Evolutionary conservation across 441 rosid genomes (phyloP), one percentile per base, ranked within the genome.

Genomic region (Viola pubescens): DNA sequence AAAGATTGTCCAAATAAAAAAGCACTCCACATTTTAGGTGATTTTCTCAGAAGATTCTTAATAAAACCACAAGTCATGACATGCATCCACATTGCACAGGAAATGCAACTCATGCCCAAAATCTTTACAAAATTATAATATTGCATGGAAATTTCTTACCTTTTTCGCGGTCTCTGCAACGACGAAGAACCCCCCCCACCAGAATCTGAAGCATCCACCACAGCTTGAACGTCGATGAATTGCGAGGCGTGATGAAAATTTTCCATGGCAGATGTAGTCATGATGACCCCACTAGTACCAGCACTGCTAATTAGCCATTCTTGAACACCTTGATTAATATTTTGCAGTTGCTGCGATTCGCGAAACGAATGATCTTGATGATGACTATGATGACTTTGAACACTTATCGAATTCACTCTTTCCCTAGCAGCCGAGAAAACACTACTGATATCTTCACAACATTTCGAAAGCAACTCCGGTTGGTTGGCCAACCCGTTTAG

Each of bases 371-470:
- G 56, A 45, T 39, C 5, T 60, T 42, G n/a, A 66, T 5, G 5
- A 6, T 43, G 56, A 57, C 8, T 48, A 49, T 56, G 70, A 65
- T 63, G 52, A 37, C 38, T 54, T 37, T 48, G 54, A 40, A 10
- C 37, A 60, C n/a, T 7, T 1, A 26, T 26, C 14, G 38, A 26
- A 44, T 5, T 58, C 19, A 83, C 60, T 64, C 68, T 53, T 54
- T 80, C 77, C 57, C 56, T 85, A 5, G 75, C 84, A 8, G 38
- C 42, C 6, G 13, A 4, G 47, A 91, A 86, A 41, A 54, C 50
- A 9, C 55, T 71, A 4, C 75, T 50, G 45, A 88, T 85, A 9
- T 72, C 79, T 10, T 79, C 85, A 19, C 85, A 82, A 9, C 68
- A 71, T 10, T 54, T 62, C 5, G 75, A 46, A 41, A 82, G 57